Evolutionary conservation across 495 filamentous ascomycete species (phyloP), one percentile per base, ranked within the genome.

Genomic region (Aspergillus bridgeri): DNA sequence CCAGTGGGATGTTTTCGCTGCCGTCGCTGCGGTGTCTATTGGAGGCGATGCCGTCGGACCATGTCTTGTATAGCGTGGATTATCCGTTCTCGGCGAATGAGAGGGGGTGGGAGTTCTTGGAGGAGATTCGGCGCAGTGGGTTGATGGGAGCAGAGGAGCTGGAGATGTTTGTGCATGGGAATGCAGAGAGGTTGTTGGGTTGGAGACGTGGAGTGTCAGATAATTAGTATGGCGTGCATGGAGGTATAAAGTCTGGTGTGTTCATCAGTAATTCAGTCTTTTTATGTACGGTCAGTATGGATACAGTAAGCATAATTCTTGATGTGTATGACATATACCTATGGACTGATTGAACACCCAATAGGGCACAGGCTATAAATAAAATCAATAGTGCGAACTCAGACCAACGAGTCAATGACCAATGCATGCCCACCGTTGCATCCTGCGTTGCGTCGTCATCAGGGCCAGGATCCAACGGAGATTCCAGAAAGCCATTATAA

Each of bases 21-120:
- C 44, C 61, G 43, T 61, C 65, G 19, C 44, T 72, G 65, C 68
- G 75, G 62, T 76, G 64, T 71, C 65, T 83, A 18, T 60, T 83
- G 60, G 55, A 72, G 11, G 79, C 80, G 25, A 79, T 79, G 15
- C 76, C 69, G 55, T 62, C 79, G 24, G 79, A 84, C 8, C 65
- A 68, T 11, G 75, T 87, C 19, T 54, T 88, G 68, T 87, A 79
- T 58, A 81, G 77, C 50, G 79, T 85, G 15, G 82, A 85, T 55
- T 86, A 85, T 65, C 85, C 83, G 0, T 88, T 83, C 53, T 71
- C 67, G 56, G 59, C 60, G 27, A 77, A 76, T 60, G 70, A 77
- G 58, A 69, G 64, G 20, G 73, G 72, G n/a, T 54, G 73, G 54
- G 68, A 64, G 18, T 83, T 75, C 61, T 65, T 86, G 27, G 60